Base-by-base conservation (phyloP, 2,329 filamentous ascomycete genomes). In the Aspergillus brasiliensis region DNA sequence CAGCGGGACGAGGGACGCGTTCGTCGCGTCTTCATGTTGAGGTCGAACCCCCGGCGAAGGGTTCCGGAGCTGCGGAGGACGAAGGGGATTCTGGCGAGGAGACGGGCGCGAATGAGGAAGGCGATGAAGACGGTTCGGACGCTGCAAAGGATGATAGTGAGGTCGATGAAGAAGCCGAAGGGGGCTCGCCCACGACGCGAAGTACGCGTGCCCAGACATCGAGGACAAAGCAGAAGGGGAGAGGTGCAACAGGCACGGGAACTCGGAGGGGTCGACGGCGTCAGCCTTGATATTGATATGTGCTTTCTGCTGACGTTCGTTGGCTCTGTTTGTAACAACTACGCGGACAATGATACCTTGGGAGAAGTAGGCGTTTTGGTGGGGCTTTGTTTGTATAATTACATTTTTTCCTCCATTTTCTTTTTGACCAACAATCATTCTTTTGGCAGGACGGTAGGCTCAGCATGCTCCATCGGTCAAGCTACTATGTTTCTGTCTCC, bases 31-130 rank as follows among this genome's bases (percentile, higher is more conserved):
- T 80, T 11, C 77, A 79, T 51, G 73, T 74, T 8, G 76, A 80
- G 59, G 61, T 77, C 7, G 75, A 75, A 44, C 62, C 68, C 15
- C 67, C 70, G 38, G 70, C 67, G 56, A 64, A 75, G 73, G 68
- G 62, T 42, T 65, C 68, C 2, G 71, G 64, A 38, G 66, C 65
- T 23, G 72, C 65, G 3, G 76, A 75, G 11, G 77, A 76, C 25
- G 79, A 78, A 3, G 75, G 70, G 4, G 74, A 77, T 53, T 75
- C 71, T 25, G 77, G 75, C 28, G 75, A 77, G 13, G 75, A 77
- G 15, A 75, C 74, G 10, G 77, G 64, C 23, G 67, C 59, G 10
- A 73, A 77, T 51, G 77, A 77, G 7, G 75, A 77, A 27, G 75
- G 67, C 5, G 77, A 75, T 8, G 76, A 76, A 28, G 76, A 77